phyloP scores from a whole-genome alignment of 495 filamentous ascomycete genomes.

The Entonaema liquescens region DNA sequence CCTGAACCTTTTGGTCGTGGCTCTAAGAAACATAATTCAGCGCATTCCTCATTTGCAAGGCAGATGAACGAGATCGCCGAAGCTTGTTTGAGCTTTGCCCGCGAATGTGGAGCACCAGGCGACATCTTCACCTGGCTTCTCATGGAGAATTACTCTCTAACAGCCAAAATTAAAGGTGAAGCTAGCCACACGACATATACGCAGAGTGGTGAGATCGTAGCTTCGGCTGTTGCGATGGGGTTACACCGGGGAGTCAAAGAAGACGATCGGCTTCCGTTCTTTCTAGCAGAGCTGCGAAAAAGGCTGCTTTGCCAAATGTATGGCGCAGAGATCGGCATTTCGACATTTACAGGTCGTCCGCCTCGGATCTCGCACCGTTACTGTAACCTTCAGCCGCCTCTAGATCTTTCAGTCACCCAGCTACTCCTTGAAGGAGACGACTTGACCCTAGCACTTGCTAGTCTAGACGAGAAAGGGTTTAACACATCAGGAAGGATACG shows the following conservation, averaged over 20 bases:
- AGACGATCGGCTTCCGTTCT: constrained; percentile 41
- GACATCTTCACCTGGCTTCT: constrained; percentile 45
- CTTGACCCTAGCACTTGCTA: constrained; percentile 34
- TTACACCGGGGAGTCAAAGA: constrained; percentile 41
- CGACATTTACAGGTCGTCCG: constrained; percentile 43
- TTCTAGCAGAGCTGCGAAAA: constrained; percentile 40
- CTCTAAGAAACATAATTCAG: constrained; percentile 35
- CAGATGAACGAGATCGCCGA: constrained; percentile 43
- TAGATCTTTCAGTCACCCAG: constrained; percentile 40
- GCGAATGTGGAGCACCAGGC: constrained; percentile 41
- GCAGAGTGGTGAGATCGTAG: constrained; percentile 40
- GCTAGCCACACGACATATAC: constrained; percentile 40
- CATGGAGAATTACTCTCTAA: constrained; percentile 40
- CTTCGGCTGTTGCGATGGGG: constrained; percentile 40
- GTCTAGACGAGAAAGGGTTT: constrained; percentile 43
- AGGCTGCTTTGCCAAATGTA: constrained; percentile 37
- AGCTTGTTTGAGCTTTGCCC: constrained; percentile 43
- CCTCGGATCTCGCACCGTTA: constrained; percentile 46
- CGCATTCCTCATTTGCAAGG: constrained; percentile 34
- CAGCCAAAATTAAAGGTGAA: constrained; percentile 38
- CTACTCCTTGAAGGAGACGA: constrained; percentile 37
- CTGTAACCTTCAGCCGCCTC: constrained; percentile 42
- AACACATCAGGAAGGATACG: constrained; percentile 38
- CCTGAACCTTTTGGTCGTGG: constrained; percentile 33
- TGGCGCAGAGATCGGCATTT: constrained; percentile 39